Percentiles rank a stretch among this genome's conserved stretches.
These are phyloP conservation scores for Nothophaeocryptopus gaeumannii DNA, from an alignment of 2,329 filamentous ascomycete genomes.

Conservation along the genomic window DNA sequence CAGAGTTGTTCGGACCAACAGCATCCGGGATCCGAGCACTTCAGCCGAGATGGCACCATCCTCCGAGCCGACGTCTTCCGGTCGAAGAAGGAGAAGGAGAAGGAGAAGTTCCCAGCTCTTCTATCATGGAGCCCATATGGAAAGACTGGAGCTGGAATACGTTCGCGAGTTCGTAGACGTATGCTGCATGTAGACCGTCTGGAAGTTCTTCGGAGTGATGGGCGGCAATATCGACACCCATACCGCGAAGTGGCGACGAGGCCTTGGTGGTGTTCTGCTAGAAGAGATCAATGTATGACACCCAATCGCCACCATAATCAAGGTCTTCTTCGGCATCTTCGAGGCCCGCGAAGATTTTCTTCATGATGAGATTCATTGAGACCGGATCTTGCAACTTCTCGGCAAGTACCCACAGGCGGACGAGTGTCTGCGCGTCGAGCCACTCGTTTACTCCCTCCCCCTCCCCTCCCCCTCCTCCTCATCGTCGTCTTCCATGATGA, in stretches of 20 bases:
- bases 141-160: not conserved
- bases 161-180: too few relatives aligned
- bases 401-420: not conserved
- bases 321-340: too few relatives aligned
- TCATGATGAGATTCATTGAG: not conserved
- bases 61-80: conserved; percentile 1
- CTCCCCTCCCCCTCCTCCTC: too few relatives aligned
- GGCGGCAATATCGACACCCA: not conserved
- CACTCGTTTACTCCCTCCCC: not conserved
- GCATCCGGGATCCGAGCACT: too few relatives aligned
- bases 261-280: not conserved
- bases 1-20: too few relatives aligned
- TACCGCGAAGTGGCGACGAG: not conserved
- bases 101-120: not conserved
- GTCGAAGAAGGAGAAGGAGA: not conserved
- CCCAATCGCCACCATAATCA: too few relatives aligned
- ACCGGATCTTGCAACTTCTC: not conserved
- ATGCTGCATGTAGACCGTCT: too few relatives aligned
- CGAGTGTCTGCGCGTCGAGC: not conserved
- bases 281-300: not conserved
- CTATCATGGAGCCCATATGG: not conserved
- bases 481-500: not conserved
- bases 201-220: too few relatives aligned
- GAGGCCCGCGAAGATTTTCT: not conserved
- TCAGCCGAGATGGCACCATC: not conserved